Evolutionary conservation across 2,329 filamentous ascomycete genomes (phyloP), one percentile per base, ranked within the genome.

Genomic region (Ophiocordyceps camponoti-saundersi): DNA sequence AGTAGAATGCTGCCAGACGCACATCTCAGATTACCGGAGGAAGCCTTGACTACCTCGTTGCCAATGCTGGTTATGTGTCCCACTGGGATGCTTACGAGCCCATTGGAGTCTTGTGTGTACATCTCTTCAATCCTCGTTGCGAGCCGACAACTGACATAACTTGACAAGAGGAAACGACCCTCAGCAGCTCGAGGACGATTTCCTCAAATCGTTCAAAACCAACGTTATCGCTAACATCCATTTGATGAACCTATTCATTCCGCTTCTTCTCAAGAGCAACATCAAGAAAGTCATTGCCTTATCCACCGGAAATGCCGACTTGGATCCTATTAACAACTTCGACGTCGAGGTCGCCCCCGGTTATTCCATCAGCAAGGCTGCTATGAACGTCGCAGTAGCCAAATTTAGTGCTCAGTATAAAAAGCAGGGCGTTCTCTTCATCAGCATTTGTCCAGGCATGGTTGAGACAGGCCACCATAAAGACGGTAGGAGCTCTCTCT

Each of bases 241-340:
- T 50, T 62, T 75, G 0, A 68, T 73, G 56, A 72, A 72, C 51
- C 52, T 68, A 1, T 77, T 75, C 54, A 43, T 73, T 1, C 74
- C 77, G 0, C 63, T 78, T 0, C 59, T 81, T 30, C 58, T 64
- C 1, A 68, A 72, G 43, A 68, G 75, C 5, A 53, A 57, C 1
- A 54, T 50, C 13, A 79, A 79, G 56, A 79, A 79, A 54, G 61
- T 77, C n/a, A 65, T 74, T 23, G 53, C 64, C 21, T 65, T 80
- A 6, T 66, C 69, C 7, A 68, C 56, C 0, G 74, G 72, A 21
- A 48, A 66, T 41, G 70, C 67, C 0, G 74, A 79, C 48, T 18
- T 62, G 0, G 66, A 72, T 2, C 46, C 73, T 2, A 63, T 61
- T 47, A 61, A 59, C 13, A 47, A 67, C 0, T 56, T 53, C 18